A percentile compares a stretch with the other conserved stretches of the same genome.
Evolutionary conservation across 2,329 filamentous ascomycete genomes (phyloP).

Genomic region (Paradendryphiella salina): DNA sequence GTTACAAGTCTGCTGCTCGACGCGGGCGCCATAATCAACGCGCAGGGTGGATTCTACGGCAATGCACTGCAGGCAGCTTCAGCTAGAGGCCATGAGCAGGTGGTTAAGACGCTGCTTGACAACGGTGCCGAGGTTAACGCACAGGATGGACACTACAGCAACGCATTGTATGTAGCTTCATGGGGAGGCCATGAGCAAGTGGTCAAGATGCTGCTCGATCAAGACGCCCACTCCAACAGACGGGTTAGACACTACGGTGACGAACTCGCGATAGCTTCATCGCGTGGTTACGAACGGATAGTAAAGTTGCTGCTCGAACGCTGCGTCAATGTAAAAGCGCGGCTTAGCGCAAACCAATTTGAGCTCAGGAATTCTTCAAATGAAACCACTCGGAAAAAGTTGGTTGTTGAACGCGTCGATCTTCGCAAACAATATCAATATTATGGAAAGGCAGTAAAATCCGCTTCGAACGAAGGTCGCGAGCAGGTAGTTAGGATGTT

Average conservation of each 20-base stretch:
- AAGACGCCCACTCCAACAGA: slow-evolving; percentile 18
- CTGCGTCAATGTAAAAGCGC: too few species aligned
- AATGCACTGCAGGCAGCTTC: slow-evolving; percentile 32
- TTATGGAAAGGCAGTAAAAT: slow-evolving; percentile 23
- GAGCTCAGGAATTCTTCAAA: too few species aligned
- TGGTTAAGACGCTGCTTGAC: slow-evolving; percentile 23
- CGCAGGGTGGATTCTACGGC: slow-evolving; percentile 15
- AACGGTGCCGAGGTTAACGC: slow-evolving; percentile 19
- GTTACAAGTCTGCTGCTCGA: slow-evolving; percentile 19
- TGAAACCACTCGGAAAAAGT: too few species aligned
- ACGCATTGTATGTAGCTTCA: slow-evolving; percentile 28
- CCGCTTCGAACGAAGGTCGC: slow-evolving; percentile 25
- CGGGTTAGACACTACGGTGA: slow-evolving; percentile 17
- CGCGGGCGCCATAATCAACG: slow-evolving; percentile 24
- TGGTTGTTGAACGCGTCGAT: too few species aligned
- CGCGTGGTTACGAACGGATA: too few species aligned
- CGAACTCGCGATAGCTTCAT: slow-evolving; percentile 12
- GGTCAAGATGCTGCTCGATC: slow-evolving; percentile 21
- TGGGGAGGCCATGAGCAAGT: slow-evolving; percentile 20
- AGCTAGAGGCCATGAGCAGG: slow-evolving; percentile 16
- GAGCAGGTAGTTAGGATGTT: slow-evolving; percentile 22
- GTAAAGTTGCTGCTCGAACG: too few species aligned
- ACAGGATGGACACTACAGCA: slow-evolving; percentile 15
- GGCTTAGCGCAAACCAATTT: too few species aligned
- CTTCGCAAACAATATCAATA: slow-evolving; percentile 19